phyloP scores from a whole-genome alignment of 1,284 basidiomycete genomes.

The Cerioporus squamosus region DNA sequence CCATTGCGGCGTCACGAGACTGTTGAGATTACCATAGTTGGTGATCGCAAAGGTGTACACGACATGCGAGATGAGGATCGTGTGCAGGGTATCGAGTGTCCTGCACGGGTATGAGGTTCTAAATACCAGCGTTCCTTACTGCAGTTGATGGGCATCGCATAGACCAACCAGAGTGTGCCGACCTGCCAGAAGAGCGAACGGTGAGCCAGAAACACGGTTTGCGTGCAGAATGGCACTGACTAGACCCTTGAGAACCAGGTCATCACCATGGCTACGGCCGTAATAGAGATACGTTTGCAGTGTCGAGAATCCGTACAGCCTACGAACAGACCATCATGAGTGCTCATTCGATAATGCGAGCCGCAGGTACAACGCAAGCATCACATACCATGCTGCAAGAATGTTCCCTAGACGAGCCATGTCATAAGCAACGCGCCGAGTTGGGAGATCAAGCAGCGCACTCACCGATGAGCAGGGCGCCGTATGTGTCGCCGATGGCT shows the following conservation, averaged over 20 bases:
- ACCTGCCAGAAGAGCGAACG: too few relatives aligned
- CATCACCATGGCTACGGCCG: not conserved
- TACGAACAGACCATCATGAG: not conserved
- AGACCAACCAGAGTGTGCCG: not conserved
- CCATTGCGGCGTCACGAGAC: not conserved
- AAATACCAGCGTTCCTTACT: not conserved
- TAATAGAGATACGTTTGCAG: not conserved
- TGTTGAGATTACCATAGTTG: not conserved
- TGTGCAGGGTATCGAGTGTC: not conserved
- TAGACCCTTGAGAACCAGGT: not conserved
- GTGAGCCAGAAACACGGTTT: too few relatives aligned
- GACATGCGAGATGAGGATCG: not conserved
- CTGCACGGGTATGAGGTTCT: not conserved
- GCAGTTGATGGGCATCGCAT: too few relatives aligned
- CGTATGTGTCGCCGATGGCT: too few relatives aligned
- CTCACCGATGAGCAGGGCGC: too few relatives aligned
- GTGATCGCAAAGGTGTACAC: not conserved
- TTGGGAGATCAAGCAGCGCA: too few relatives aligned
- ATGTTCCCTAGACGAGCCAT: too few relatives aligned
- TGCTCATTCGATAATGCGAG: too few relatives aligned
- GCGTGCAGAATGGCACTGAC: not conserved
- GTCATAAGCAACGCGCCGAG: too few relatives aligned
- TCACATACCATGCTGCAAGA: too few relatives aligned
- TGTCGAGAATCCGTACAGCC: not conserved
- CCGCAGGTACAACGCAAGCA: too few relatives aligned